Percentiles rank a stretch among this genome's conserved stretches.
Evolutionary conservation across 495 filamentous ascomycete genomes (phyloP).

Genomic region (Penicillium manginii): DNA sequence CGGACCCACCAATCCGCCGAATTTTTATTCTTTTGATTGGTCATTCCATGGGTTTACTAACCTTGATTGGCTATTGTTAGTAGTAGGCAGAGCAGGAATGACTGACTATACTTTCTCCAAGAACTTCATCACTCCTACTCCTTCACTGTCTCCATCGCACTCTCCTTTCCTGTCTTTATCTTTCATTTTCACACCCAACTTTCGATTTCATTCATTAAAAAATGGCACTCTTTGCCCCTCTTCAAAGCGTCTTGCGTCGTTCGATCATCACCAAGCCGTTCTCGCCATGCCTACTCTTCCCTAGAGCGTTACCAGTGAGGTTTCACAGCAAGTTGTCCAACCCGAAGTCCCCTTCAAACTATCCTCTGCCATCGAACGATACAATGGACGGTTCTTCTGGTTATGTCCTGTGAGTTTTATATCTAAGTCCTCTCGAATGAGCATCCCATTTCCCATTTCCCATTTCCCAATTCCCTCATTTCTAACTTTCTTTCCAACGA

Average conservation of each 20-base stretch:
- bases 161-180: not conserved
- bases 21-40: constrained; percentile 17
- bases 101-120: not conserved
- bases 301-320: not conserved
- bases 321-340: not conserved
- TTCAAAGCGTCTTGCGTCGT: not conserved
- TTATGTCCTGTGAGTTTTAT: constrained; percentile 10
- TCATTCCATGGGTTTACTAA: too few relatives aligned
- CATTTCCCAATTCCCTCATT: not conserved
- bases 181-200: not conserved
- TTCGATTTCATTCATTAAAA: not conserved
- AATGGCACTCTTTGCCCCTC: not conserved
- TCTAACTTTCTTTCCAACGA: not conserved
- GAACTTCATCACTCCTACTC: not conserved
- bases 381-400: constrained; percentile 11
- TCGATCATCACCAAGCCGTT: not conserved
- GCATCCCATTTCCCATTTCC: not conserved
- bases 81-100: too few relatives aligned
- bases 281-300: not conserved
- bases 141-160: not conserved
- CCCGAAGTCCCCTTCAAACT: not conserved
- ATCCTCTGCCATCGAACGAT: not conserved
- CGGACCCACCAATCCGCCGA: constrained; percentile 24
- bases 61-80: too few relatives aligned
- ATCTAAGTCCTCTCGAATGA: too few relatives aligned